Conservation (phyloP, 345 rosid species). For the Salix purpurea region DNA sequence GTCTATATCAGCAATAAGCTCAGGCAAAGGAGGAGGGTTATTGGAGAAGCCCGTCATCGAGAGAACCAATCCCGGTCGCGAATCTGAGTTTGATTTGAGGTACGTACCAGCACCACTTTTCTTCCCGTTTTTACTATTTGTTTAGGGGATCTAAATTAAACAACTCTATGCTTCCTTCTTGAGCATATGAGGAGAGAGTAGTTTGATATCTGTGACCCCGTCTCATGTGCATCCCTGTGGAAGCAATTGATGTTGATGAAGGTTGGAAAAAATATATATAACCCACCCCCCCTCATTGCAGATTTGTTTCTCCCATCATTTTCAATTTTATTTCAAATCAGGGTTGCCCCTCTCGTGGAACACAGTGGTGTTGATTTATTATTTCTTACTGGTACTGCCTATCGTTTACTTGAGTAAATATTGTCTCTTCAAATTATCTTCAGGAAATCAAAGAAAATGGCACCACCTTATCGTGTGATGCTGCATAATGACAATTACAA, state of each 20-base stretch:
- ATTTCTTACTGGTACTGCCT: not conserved
- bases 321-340: not conserved
- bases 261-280: not conserved
- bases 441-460: slow-evolving; percentile 76
- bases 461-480: slow-evolving; percentile 80
- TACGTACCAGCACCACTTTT: not conserved
- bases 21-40: slow-evolving; percentile 70
- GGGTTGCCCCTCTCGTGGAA: not conserved
- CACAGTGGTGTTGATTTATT: not conserved
- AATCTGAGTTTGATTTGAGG: slow-evolving; percentile 77
- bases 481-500: slow-evolving; percentile 90
- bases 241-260: not conserved
- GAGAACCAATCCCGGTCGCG: slow-evolving; percentile 67
- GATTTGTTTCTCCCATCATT: not conserved
- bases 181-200: not conserved
- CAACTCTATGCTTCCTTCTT: not conserved
- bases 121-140: not conserved
- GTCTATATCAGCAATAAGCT: slow-evolving; percentile 40
- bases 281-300: too few species aligned
- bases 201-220: not conserved
- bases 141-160: not conserved
- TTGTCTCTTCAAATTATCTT: not conserved
- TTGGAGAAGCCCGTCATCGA: slow-evolving; percentile 69
- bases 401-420: not conserved
- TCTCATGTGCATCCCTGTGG: not conserved